A percentile compares a stretch with the other conserved stretches of the same genome.
These are phyloP conservation scores for Penicillium verrucosum DNA, from an alignment of 2,329 filamentous ascomycete genomes.

Conservation along the genomic window DNA sequence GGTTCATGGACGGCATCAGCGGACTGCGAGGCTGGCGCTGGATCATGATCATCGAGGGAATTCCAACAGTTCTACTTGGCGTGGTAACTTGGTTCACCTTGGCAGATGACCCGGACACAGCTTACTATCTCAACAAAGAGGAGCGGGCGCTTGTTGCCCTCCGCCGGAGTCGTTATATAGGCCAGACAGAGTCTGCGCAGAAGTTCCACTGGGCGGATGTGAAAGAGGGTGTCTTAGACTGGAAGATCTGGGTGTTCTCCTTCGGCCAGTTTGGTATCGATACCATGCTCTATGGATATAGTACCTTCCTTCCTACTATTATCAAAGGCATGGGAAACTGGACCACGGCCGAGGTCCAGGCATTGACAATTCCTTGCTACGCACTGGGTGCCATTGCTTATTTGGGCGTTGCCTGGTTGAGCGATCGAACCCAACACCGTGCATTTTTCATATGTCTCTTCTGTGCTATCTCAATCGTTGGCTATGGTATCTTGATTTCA, in stretches of 20 bases:
- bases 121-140: conserved; percentile 57
- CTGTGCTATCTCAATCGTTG: conserved; percentile 60
- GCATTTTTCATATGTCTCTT: conserved; percentile 64
- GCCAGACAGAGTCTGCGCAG: conserved; percentile 49
- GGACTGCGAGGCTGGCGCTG: conserved; percentile 69
- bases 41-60: conserved; percentile 61
- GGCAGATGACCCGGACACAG: conserved; percentile 64
- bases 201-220: conserved; percentile 63
- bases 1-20: conserved; percentile 65
- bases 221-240: conserved; percentile 65
- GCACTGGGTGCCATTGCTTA: conserved; percentile 68
- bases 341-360: conserved; percentile 64
- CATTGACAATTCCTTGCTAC: conserved; percentile 76
- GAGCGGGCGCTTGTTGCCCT: conserved; percentile 59
- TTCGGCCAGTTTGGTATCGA: conserved; percentile 69
- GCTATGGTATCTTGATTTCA: conserved; percentile 66
- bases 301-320: conserved; percentile 75
- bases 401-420: conserved; percentile 62
- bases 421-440: conserved; percentile 64
- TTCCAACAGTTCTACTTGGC: conserved; percentile 56
- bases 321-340: conserved; percentile 66
- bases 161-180: conserved; percentile 51
- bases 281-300: conserved; percentile 75
- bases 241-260: conserved; percentile 71
- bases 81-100: conserved; percentile 57